These are phyloP conservation scores for Fraxinus angustifolia DNA, from an alignment of 305 asterid genomes.

Conservation along the genomic window DNA sequence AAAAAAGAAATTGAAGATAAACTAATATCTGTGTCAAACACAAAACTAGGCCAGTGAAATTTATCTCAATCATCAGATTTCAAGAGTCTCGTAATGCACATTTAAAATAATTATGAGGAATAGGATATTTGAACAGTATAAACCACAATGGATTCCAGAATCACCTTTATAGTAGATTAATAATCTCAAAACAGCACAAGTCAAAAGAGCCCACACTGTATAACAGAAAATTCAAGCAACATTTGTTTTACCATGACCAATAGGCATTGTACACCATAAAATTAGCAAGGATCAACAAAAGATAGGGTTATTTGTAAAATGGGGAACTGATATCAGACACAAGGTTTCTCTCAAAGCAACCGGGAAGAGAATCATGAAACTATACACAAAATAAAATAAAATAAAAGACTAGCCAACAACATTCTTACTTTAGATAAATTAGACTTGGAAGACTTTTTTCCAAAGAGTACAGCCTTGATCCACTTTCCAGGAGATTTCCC, in stretches of 20 bases:
- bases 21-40: background rate
- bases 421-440: constrained; percentile 66
- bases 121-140: background rate
- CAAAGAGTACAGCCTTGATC: constrained; percentile 88
- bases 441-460: constrained; percentile 82
- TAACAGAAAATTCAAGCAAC: background rate
- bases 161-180: background rate
- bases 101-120: background rate
- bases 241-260: background rate
- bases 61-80: background rate
- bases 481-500: constrained; percentile 97
- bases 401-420: background rate
- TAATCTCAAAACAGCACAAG: background rate
- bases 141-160: background rate
- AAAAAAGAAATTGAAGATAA: background rate
- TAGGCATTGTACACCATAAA: background rate
- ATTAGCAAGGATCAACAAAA: background rate
- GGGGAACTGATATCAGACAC: background rate
- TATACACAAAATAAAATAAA: background rate
- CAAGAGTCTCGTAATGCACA: background rate
- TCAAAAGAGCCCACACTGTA: background rate
- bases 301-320: background rate
- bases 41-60: background rate
- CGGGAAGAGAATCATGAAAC: background rate
- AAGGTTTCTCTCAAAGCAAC: constrained; percentile 6